Conservation (phyloP, 768 basidiomycete genomes). For the Russula earlei region DNA sequence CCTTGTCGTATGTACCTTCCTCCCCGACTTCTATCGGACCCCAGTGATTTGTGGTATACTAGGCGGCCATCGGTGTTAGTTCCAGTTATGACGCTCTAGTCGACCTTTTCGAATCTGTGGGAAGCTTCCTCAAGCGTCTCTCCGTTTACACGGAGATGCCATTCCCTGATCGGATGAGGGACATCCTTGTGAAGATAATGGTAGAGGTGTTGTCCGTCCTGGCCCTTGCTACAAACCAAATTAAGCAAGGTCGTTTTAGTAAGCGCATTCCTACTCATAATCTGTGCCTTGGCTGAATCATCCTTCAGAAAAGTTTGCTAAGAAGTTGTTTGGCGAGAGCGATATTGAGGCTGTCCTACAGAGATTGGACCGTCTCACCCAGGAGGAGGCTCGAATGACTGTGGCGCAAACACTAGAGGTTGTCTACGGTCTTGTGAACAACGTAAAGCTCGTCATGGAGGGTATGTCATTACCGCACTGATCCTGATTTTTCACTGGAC, state of each 20-base stretch:
- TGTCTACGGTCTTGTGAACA: constrained; percentile 3
- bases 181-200: constrained; percentile 4
- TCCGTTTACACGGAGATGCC: neutral
- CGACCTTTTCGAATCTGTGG: constrained; percentile 1
- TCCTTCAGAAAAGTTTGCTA: neutral
- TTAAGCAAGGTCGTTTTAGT: constrained; percentile 5
- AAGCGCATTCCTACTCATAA: neutral
- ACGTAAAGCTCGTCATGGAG: constrained; percentile 5
- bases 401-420: constrained; percentile 1
- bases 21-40: neutral
- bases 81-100: constrained; percentile 7
- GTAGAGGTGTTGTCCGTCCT: constrained; percentile 2
- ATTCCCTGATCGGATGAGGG: neutral
- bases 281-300: neutral
- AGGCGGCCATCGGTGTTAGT: neutral
- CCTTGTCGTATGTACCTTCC: neutral
- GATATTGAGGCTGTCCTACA: neutral
- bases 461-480: neutral
- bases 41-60: neutral
- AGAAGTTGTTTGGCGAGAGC: neutral
- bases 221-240: constrained; percentile 2
- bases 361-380: constrained; percentile 6
- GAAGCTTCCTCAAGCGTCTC: constrained; percentile 3
- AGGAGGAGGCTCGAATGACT: neutral
- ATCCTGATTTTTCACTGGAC: neutral